Evolutionary conservation across 2,329 filamentous ascomycete species (phyloP), one percentile per base, ranked within the genome.

Genomic region (Microdochium paspali): DNA sequence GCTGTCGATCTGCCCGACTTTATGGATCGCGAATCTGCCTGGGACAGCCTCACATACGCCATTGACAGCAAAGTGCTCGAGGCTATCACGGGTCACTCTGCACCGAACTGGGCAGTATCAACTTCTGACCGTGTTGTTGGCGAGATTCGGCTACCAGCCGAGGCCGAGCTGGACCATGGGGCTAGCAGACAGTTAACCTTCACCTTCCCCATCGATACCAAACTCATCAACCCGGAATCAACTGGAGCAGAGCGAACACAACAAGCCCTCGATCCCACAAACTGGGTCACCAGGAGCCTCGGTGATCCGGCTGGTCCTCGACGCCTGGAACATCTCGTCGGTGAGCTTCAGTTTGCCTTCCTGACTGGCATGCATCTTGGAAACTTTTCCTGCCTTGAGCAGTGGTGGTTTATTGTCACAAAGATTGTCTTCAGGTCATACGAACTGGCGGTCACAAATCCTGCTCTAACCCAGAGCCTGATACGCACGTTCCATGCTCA

Each of bases 321-420:
- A 51, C 44, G 20, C 58, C 44, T 20, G 13, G 62, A 65, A 2
- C 72, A 78, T 47, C 61, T 83, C 24, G 59, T 79, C 4, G 80
- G 78, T 44, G 80, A 84, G 56, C 59, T 83, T 2, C 80, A 84
- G 53, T 76, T 83, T 57, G 71, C 72, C 39, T 84, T 76, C 54
- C 55, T 83, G 4, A 73, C 73, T 0, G 79, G 79, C 31, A 71
- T 75, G 58, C 69, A 78, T 47, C 70, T 83, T 1, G 73, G 74
- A 35, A 84, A 81, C 57, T 64, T 75, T 39, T 68, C 76, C 9
- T 83, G 79, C 53, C 65, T 81, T 40, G 76, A 80, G 51, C 79
- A 84, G 51, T 84, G 79, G 80, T 77, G 72, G 67, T 70, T 79
- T 54, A 69, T 80, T 51, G 59, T 74, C 3, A 67, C 75, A 32